Percentiles rank a stretch among this genome's conserved stretches.
These are phyloP conservation scores for Kwoniella newhampshirensis DNA, from an alignment of 768 basidiomycete genomes.

Conservation along the genomic window DNA sequence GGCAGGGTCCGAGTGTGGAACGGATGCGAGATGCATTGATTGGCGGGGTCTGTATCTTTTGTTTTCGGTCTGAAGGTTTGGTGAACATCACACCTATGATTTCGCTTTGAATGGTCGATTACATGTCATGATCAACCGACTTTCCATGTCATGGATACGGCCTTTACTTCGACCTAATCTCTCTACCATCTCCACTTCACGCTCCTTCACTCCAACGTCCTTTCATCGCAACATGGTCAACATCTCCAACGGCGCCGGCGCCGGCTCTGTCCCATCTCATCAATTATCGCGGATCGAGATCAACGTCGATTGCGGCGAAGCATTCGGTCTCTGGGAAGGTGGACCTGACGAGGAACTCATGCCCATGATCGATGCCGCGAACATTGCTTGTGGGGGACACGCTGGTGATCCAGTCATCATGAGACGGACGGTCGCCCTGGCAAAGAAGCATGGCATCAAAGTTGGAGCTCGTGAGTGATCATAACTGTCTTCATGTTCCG, in stretches of 20 bases:
- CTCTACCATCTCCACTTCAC: background rate
- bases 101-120: too few species aligned
- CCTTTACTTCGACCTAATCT: background rate
- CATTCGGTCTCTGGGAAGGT: constrained; percentile 31
- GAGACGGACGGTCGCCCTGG: constrained; percentile 63
- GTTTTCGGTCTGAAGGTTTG: background rate
- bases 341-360: constrained; percentile 40
- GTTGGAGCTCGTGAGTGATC: constrained; percentile 61
- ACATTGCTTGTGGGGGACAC: constrained; percentile 70
- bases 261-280: background rate
- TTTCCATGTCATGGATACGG: too few species aligned
- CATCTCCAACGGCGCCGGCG: constrained; percentile 1
- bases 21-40: too few species aligned
- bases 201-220: background rate
- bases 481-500: background rate
- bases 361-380: constrained; percentile 60
- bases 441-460: constrained; percentile 61
- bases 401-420: constrained; percentile 67
- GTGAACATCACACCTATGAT: too few species aligned
- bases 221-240: constrained; percentile 6
- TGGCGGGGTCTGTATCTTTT: too few species aligned
- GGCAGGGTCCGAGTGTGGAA: too few species aligned
- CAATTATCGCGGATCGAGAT: constrained; percentile 35
- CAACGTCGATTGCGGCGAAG: constrained; percentile 40
- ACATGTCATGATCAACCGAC: too few species aligned